Evolutionary conservation across 2,329 filamentous ascomycete genomes (phyloP).

Genomic region (Sordariomycetes sp.): DNA sequence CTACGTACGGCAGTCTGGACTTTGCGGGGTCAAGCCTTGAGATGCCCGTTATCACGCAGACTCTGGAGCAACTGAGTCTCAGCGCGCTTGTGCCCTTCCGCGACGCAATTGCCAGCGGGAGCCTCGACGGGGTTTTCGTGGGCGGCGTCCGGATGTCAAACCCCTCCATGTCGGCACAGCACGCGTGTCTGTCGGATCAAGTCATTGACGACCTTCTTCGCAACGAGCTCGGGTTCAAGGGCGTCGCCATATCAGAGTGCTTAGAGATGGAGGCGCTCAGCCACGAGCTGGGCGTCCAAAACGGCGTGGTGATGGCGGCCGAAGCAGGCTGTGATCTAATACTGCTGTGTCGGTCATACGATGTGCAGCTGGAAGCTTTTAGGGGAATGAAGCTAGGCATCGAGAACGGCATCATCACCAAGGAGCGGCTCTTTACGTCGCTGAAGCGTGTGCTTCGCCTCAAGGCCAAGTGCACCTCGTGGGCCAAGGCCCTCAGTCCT

Average conservation of each 20-base stretch:
- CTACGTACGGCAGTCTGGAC: conserved; percentile 88
- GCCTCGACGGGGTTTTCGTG: conserved; percentile 86
- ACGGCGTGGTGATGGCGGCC: conserved; percentile 93
- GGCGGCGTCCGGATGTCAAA: conserved; percentile 90
- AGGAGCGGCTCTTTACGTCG: conserved; percentile 67
- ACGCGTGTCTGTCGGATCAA: conserved; percentile 85
- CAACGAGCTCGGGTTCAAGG: conserved; percentile 79
- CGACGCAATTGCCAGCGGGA: conserved; percentile 72
- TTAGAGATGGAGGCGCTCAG: conserved; percentile 93
- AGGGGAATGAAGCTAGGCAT: conserved; percentile 79
- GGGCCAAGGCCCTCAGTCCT: conserved; percentile 84
- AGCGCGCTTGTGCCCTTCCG: conserved; percentile 85
- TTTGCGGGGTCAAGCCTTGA: conserved; percentile 84
- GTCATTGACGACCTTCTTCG: conserved; percentile 82
- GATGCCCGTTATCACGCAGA: conserved; percentile 92
- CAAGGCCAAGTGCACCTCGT: conserved; percentile 77
- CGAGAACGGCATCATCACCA: conserved; percentile 80
- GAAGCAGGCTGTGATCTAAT: conserved; percentile 92
- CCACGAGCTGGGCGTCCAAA: conserved; percentile 92
- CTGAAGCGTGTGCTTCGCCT: conserved; percentile 64
- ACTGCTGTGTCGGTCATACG: conserved; percentile 75
- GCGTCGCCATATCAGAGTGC: conserved; percentile 90
- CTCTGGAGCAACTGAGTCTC: conserved; percentile 81
- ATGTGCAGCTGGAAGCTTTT: conserved; percentile 83
- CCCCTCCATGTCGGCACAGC: conserved; percentile 84